phyloP scores from a whole-genome alignment of 306 rosid genomes.

The Cajanus cajan region DNA sequence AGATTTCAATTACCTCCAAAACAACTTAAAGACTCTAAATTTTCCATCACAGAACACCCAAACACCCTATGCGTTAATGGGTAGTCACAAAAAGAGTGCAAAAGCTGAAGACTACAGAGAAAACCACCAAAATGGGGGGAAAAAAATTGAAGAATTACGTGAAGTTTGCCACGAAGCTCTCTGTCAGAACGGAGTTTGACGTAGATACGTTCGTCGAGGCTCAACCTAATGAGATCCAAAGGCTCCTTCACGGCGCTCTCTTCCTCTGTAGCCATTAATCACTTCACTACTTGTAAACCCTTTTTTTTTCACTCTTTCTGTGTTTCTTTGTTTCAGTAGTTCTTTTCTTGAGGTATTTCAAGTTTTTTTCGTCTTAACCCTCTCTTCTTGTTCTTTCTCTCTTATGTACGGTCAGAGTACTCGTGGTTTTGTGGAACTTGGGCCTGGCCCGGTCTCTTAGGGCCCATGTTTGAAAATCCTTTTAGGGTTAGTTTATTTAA shows the following conservation, averaged over 20 bases:
- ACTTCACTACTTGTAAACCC: neutral
- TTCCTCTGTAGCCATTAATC: constrained; percentile 76
- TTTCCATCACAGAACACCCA: neutral
- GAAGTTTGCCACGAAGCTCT: constrained; percentile 98
- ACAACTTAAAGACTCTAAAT: neutral
- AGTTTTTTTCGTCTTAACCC: neutral
- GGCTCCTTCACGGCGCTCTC: constrained; percentile 99
- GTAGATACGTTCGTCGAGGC: constrained; percentile 98
- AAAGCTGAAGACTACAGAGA: neutral
- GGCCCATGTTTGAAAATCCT: too few relatives aligned
- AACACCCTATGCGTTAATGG: neutral
- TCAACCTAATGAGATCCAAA: constrained; percentile 93
- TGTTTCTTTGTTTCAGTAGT: neutral
- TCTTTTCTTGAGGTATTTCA: neutral
- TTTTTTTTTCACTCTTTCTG: too few relatives aligned
- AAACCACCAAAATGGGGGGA: neutral
- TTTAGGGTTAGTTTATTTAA: too few relatives aligned
- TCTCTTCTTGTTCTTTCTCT: neutral
- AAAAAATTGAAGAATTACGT: constrained; percentile 39
- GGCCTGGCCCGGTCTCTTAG: neutral
- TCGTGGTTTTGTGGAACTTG: neutral
- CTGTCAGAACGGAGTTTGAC: constrained; percentile 97
- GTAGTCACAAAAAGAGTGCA: neutral
- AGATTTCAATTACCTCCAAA: neutral
- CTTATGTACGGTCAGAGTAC: neutral